Base-by-base conservation (phyloP, 805 yeast species). In the Wickerhamomyces kurtzmanii region DNA sequence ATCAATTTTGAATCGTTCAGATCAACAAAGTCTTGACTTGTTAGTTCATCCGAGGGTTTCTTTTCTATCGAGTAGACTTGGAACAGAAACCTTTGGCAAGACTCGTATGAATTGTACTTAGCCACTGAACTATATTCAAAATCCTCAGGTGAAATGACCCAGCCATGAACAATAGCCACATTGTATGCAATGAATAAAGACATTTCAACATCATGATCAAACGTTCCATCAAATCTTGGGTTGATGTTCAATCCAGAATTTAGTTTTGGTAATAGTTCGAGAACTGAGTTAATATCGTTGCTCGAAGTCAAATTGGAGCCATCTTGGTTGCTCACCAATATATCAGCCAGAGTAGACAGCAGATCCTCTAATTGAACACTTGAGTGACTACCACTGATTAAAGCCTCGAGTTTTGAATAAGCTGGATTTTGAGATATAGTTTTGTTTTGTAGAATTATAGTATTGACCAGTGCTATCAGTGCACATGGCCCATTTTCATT, bases 401-500 rank as follows among this genome's bases (percentile, higher is more conserved):
- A 39, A 3, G 45, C 46, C 3, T 52, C 48, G 23, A 62, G 32
- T 8, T 43, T 45, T 19, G 42, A 40, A 2, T 42, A 42, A 20
- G 41, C 49, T 8, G 37, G 31, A n/a, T n/a, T n/a, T n/a, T n/a
- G n/a, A 15, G 42, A 33, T n/a, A 43, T 34, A 3, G 35, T 33
- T 11, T 33, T 43, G 6, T 45, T 41, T 4, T 72, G 55, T 12
- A 86, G 50, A 6, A 84, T 47, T 11, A 87, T 48, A 0, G 84
- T 68, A 47, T 87, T 87, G 27, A 73, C 65, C 22, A 87, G 54
- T 0, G 95, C 87, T 10, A 87, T 65, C 21, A 87, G 51, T 2
- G 94, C 93, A 47, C 95, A 86, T 0, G 96, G 94, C 0, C 96
- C 96, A 44, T 85, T 84, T 26, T 56, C 61, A 36, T 83, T 82